These are phyloP conservation scores for Entonaema liquescens DNA, from an alignment of 495 filamentous ascomycete species.

Conservation along the genomic window DNA sequence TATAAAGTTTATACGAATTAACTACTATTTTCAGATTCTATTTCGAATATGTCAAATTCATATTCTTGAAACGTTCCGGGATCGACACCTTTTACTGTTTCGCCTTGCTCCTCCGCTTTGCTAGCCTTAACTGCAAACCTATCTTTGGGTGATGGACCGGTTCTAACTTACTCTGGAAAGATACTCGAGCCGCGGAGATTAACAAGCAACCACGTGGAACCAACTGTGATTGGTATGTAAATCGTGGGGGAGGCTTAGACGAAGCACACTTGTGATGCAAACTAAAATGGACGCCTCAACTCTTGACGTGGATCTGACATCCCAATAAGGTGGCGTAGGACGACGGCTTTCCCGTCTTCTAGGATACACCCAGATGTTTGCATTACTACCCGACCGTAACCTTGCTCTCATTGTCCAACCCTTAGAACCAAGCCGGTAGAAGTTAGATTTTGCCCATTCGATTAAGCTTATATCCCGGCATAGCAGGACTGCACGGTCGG, in stretches of 20 bases:
- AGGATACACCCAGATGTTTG: slow-evolving; percentile 1
- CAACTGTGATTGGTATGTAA: slow-evolving; percentile 21
- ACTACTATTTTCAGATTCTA: background rate
- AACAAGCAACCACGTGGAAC: slow-evolving; percentile 27
- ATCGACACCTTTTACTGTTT: background rate
- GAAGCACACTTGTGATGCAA: slow-evolving; percentile 12
- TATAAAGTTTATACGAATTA: background rate
- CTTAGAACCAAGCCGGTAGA: background rate
- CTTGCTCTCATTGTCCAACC: background rate
- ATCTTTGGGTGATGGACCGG: slow-evolving; percentile 1
- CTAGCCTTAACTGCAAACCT: slow-evolving; percentile 13
- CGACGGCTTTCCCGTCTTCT: slow-evolving; percentile 18
- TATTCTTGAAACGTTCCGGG: background rate
- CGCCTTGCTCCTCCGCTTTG: slow-evolving; percentile 16
- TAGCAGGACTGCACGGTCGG: slow-evolving; percentile 21
- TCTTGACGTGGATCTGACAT: slow-evolving; percentile 34
- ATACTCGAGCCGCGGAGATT: slow-evolving; percentile 30
- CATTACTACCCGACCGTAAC: background rate
- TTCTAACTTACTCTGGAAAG: slow-evolving; percentile 28
- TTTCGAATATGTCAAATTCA: background rate
- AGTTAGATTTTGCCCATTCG: background rate
- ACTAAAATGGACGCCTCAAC: slow-evolving; percentile 23
- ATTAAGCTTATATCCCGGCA: slow-evolving; percentile 10
- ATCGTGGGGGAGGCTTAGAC: slow-evolving; percentile 34
- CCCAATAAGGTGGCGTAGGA: slow-evolving; percentile 12